A percentile compares a stretch with the other conserved stretches of the same genome.
These are phyloP conservation scores for Plasmodium sp. DNA, from an alignment of 169 alveolate genomes.

Conservation along the genomic window DNA sequence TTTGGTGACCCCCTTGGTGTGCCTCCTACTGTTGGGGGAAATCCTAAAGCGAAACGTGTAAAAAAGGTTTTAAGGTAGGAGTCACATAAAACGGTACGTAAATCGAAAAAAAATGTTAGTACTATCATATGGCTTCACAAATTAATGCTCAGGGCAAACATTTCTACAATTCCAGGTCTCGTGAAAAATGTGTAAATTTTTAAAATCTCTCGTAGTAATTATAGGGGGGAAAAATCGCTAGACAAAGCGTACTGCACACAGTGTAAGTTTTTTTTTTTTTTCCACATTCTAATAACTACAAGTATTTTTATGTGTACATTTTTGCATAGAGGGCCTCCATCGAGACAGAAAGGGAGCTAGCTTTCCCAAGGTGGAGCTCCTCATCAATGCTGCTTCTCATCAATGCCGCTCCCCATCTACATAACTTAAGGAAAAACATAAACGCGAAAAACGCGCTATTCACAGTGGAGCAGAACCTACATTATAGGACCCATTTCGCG, in stretches of 20 bases:
- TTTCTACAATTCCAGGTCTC: neutral
- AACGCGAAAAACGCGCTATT: neutral
- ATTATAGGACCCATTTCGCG: neutral
- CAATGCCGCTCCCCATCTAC: neutral
- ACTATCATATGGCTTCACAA: neutral
- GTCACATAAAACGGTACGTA: neutral
- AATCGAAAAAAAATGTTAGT: neutral
- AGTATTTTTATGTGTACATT: neutral
- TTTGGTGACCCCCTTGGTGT: neutral
- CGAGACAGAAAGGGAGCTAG: neutral
- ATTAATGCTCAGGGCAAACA: neutral
- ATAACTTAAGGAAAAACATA: neutral
- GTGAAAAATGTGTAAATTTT: neutral
- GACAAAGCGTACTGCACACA: constrained; percentile 57
- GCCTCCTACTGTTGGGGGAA: neutral
- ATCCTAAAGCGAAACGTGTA: neutral
- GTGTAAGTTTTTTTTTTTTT: neutral
- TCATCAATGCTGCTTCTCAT: no score
- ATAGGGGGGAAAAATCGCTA: constrained; percentile 2
- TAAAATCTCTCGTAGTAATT: neutral
- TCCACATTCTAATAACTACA: neutral
- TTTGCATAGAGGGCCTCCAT: neutral
- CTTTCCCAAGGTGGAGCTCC: neutral
- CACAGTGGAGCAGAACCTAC: neutral
- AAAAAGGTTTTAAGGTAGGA: neutral